phyloP scores from a whole-genome alignment of 75 land plant species.

The Selaginella moellendorffii region DNA sequence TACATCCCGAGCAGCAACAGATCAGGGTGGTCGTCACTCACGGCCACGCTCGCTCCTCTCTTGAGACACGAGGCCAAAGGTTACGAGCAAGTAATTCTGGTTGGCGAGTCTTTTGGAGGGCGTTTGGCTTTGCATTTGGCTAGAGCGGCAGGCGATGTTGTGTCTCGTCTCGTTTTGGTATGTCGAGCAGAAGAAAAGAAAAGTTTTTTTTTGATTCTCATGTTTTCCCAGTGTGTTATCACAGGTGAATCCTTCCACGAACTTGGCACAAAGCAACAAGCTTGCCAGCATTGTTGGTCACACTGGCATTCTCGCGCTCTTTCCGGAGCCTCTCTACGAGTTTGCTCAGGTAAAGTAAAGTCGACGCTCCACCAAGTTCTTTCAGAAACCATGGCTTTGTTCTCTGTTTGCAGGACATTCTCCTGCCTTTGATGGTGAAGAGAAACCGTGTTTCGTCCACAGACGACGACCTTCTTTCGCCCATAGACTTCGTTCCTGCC shows the following conservation, averaged over 20 bases:
- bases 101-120: constrained; percentile 35
- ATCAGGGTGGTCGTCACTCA: constrained; percentile 26
- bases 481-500: constrained; percentile 25
- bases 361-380: too few relatives aligned
- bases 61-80: constrained; percentile 13
- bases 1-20: constrained; percentile 29
- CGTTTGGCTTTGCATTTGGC: constrained; percentile 25
- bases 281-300: constrained; percentile 21
- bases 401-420: constrained; percentile 28
- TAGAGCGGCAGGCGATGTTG: constrained; percentile 20
- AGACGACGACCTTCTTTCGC: constrained; percentile 9
- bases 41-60: constrained; percentile 18
- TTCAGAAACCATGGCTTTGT: neutral
- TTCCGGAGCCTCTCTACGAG: constrained; percentile 19
- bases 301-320: constrained; percentile 21
- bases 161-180: constrained; percentile 28
- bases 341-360: constrained; percentile 18
- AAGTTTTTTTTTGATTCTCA: too few relatives aligned
- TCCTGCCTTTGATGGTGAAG: constrained; percentile 28
- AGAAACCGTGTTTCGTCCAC: constrained; percentile 16
- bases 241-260: constrained; percentile 33
- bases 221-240: too few relatives aligned
- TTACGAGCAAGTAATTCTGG: constrained; percentile 20
- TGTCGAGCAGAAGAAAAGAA: too few relatives aligned
- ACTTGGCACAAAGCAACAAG: constrained; percentile 15